Conservation (phyloP, 2,329 filamentous ascomycete species). For the Pseudogymnoascus sp. region DNA sequence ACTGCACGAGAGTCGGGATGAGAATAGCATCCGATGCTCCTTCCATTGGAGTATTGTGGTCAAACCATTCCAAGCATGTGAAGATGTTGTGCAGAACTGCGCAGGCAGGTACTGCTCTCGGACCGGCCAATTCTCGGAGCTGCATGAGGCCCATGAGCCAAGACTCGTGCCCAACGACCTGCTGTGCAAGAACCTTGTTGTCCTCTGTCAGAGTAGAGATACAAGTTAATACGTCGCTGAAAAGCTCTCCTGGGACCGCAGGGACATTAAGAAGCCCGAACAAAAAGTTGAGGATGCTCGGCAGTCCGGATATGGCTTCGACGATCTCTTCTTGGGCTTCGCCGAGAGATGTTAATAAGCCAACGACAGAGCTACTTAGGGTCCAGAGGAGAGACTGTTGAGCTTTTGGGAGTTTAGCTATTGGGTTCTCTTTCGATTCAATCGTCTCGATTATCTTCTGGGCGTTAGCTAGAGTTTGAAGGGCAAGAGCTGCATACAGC, state of each 20-base stretch:
- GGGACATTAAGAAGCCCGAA: conserved; percentile 43
- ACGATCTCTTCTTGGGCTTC: conserved; percentile 56
- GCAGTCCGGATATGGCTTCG: conserved; percentile 43
- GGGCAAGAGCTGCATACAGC: not conserved
- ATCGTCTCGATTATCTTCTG: conserved; percentile 26
- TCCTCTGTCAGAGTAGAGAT: conserved; percentile 55
- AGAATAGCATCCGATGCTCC: conserved; percentile 45
- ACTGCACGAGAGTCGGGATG: conserved; percentile 37
- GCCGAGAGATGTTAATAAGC: conserved; percentile 46
- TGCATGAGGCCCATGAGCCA: conserved; percentile 44
- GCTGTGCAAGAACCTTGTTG: conserved; percentile 45
- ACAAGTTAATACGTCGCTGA: conserved; percentile 45
- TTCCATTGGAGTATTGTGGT: conserved; percentile 41
- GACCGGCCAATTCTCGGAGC: conserved; percentile 41
- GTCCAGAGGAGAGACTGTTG: conserved; percentile 49
- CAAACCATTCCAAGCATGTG: conserved; percentile 45
- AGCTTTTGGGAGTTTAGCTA: conserved; percentile 43
- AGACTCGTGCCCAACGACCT: conserved; percentile 44
- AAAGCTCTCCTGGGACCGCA: conserved; percentile 31
- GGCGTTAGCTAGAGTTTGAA: conserved; percentile 10
- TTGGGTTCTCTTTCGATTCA: conserved; percentile 32
- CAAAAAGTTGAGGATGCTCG: conserved; percentile 45
- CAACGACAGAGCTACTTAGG: conserved; percentile 47
- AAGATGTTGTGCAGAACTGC: conserved; percentile 58
- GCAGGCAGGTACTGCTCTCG: conserved; percentile 49